phyloP scores from a whole-genome alignment of 805 yeast species.

The Metschnikowia noctiluminum region DNA sequence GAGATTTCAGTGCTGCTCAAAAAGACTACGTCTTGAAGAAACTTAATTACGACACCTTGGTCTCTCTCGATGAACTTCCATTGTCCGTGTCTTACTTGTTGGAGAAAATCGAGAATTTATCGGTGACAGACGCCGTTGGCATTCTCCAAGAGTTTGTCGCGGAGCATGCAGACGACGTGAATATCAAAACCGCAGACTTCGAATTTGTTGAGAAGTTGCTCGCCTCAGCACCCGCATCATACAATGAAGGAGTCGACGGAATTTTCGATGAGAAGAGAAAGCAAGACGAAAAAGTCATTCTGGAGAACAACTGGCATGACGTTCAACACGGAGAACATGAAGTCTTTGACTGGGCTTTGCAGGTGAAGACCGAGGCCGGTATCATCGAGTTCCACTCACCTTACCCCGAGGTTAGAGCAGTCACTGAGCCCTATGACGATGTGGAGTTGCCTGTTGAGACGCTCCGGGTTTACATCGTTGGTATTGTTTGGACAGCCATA shows the following conservation, averaged over 20 bases:
- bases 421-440: constrained; percentile 40
- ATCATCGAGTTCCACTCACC: constrained; percentile 37
- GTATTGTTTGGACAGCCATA: constrained; percentile 29
- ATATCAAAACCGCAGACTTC: constrained; percentile 39
- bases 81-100: constrained; percentile 36
- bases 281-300: too few species aligned
- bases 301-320: constrained; percentile 3
- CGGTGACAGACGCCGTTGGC: constrained; percentile 37
- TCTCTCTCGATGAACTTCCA: constrained; percentile 31
- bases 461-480: constrained; percentile 27
- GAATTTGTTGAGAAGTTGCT: constrained; percentile 26
- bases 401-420: constrained; percentile 39
- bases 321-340: neutral
- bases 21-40: constrained; percentile 28
- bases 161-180: constrained; percentile 46
- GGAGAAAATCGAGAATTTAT: constrained; percentile 34
- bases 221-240: neutral
- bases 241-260: constrained; percentile 7
- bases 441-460: constrained; percentile 35
- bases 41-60: constrained; percentile 25
- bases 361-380: constrained; percentile 36
- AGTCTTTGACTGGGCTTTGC: constrained; percentile 32
- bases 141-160: constrained; percentile 38
- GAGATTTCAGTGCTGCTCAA: constrained; percentile 24
- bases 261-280: constrained; percentile 13